A percentile compares a stretch with the other conserved stretches of the same genome.
phyloP scores from a whole-genome alignment of 306 rosid species.

The Prunus persica region DNA sequence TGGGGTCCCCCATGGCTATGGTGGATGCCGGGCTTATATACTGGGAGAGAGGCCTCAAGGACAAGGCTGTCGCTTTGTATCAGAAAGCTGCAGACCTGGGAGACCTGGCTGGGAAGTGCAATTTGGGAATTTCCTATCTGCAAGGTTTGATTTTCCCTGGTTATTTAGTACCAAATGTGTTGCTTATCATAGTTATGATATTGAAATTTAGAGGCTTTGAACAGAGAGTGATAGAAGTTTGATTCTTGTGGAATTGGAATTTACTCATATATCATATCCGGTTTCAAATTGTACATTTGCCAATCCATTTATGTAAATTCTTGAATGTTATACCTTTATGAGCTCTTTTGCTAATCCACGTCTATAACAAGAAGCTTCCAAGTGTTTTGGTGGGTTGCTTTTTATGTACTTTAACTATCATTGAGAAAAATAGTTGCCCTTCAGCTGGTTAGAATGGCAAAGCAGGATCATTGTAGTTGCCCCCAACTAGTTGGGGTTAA shows the following conservation, averaged over 20 bases:
- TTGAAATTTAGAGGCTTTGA: not conserved
- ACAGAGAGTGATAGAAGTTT: not conserved
- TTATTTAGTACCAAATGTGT: not conserved
- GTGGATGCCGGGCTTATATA: constrained; percentile 84
- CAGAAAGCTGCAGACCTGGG: constrained; percentile 64
- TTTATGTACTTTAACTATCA: not conserved
- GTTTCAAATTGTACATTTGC: too few relatives aligned
- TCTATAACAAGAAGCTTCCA: too few relatives aligned
- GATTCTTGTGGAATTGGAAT: not conserved
- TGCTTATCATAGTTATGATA: not conserved
- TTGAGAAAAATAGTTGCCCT: not conserved
- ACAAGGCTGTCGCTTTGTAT: constrained; percentile 53
- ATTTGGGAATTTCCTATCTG: constrained; percentile 76
- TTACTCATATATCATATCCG: not conserved
- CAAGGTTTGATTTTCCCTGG: constrained; percentile 43
- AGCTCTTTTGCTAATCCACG: too few relatives aligned
- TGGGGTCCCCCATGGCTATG: constrained; percentile 76
- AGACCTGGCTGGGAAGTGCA: constrained; percentile 73
- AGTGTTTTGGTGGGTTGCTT: not conserved
- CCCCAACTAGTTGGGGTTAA: not conserved
- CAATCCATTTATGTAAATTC: too few relatives aligned
- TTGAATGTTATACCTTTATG: too few relatives aligned
- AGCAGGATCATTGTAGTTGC: not conserved
- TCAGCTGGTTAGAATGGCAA: not conserved
- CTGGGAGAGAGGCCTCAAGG: constrained; percentile 68